Evolutionary conservation across 2,329 filamentous ascomycete genomes (phyloP), one percentile per base, ranked within the genome.

Genomic region (Lasiodiplodia gonubiensis): DNA sequence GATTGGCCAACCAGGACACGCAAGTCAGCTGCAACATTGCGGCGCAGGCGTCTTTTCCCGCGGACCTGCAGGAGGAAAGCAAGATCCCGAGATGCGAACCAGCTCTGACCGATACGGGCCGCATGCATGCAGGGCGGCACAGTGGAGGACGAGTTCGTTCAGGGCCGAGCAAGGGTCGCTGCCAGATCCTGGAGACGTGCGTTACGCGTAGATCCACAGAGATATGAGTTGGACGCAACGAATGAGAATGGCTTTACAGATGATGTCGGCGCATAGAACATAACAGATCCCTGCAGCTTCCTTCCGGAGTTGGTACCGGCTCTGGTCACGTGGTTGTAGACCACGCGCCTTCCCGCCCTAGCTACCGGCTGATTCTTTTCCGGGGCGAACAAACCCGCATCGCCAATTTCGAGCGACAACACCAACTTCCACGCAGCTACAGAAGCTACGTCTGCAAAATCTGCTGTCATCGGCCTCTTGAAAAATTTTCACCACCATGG

Each of bases 401-500:
- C 39, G 57, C 25, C 25, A 66, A 66, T 35, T 55, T 52, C 46
- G n/a, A 23, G 37, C 35, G 35, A 2, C 35, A 21, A 35, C 42
- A 10, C 18, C 63, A 11, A 25, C 63, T 23, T n/a, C 63, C 48
- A n/a, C 52, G 21, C 63, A 35, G 37, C 18, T 11, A 25, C 63
- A 3, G 7, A 16, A n/a, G 8, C 18, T 8, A 27, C 23, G 33
- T 14, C 1, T 18, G 4, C 8, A 2, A 18, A 59, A 23, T 10
- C n/a, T 14, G 7, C 39, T 16, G 10, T n/a, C 4, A 18, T 37
- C 35, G 23, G 16, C n/a, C 11, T 46, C 3, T 18, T 21, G 12
- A 27, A 16, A 14, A 6, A 10, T 3, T 16, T 48, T 10, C 63
- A 30, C 33, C 55, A 63, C 16, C 39, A 79, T 78, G 74, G 72